phyloP scores from a whole-genome alignment of 768 basidiomycete species.

The Phaeolepiota aurea region DNA sequence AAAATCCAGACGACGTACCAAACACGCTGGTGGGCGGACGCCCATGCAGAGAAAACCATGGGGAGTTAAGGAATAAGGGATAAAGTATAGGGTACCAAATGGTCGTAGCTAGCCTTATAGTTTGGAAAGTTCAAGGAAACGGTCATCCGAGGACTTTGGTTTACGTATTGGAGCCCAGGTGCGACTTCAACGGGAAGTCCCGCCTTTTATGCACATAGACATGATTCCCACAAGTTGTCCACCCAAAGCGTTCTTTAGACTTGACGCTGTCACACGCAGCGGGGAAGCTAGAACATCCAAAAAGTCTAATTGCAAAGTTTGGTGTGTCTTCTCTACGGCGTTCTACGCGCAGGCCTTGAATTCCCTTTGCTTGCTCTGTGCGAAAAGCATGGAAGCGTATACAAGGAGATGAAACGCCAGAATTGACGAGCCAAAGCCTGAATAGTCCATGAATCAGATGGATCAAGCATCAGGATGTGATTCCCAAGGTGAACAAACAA shows the following conservation, averaged over 20 bases:
- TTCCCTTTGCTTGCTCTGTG: neutral
- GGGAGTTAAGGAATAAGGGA: slow-evolving; percentile 5
- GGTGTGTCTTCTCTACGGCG: neutral
- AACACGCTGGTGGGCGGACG: slow-evolving; percentile 28
- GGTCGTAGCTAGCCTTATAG: neutral
- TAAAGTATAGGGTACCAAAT: neutral
- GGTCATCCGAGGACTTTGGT: neutral
- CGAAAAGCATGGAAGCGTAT: neutral
- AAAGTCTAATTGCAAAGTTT: neutral
- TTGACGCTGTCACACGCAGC: neutral
- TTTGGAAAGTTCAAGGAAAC: neutral
- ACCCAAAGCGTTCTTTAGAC: neutral
- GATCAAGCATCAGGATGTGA: neutral
- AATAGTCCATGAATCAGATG: neutral
- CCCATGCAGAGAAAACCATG: slow-evolving; percentile 28
- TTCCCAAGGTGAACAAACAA: too few relatives aligned
- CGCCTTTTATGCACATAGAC: neutral
- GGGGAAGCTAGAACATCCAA: neutral
- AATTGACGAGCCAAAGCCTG: neutral
- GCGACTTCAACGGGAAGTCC: neutral
- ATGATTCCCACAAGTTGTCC: neutral
- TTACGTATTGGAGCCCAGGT: neutral
- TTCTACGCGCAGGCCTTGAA: neutral
- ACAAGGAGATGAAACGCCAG: neutral
- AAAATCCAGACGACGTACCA: slow-evolving; percentile 21